These are phyloP conservation scores for Ottelia alismoides DNA, from an alignment of 106 monocot species.

Conservation along the genomic window DNA sequence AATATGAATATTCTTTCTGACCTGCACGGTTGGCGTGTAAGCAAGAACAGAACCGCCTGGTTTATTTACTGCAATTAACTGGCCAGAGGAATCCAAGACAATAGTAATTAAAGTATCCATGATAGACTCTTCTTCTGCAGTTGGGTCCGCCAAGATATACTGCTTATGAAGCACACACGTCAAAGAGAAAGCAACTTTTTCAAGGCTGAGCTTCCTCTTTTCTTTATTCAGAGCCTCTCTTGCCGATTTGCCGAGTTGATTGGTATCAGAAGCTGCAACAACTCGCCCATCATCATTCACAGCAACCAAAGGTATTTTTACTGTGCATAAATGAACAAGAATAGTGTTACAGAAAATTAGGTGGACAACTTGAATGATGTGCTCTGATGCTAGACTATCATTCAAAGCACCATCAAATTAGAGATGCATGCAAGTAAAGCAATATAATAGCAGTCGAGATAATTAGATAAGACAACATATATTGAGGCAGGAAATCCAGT, in stretches of 20 bases:
- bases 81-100: constrained; percentile 49
- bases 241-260: constrained; percentile 28
- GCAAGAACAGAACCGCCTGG: constrained; percentile 65
- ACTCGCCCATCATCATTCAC: constrained; percentile 80
- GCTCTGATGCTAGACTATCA: too few relatives aligned
- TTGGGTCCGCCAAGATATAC: constrained; percentile 74
- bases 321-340: constrained; percentile 22
- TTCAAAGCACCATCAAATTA: too few relatives aligned
- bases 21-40: constrained; percentile 45
- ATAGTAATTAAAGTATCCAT: constrained; percentile 70
- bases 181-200: constrained; percentile 54
- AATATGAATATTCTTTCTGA: constrained; percentile 3
- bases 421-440: too few relatives aligned
- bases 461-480: too few relatives aligned
- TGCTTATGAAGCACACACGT: constrained; percentile 77
- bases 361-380: background rate
- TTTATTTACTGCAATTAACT: constrained; percentile 56
- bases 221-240: constrained; percentile 77
- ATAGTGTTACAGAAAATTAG: too few relatives aligned
- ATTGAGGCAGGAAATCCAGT: too few relatives aligned
- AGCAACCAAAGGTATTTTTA: constrained; percentile 91
- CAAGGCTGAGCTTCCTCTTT: constrained; percentile 59
- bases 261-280: constrained; percentile 40
- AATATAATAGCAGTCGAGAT: too few relatives aligned
- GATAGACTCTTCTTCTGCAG: constrained; percentile 80